Evolutionary conservation across 169 alveolate species (phyloP).

Genomic region (Babesia ovis): DNA sequence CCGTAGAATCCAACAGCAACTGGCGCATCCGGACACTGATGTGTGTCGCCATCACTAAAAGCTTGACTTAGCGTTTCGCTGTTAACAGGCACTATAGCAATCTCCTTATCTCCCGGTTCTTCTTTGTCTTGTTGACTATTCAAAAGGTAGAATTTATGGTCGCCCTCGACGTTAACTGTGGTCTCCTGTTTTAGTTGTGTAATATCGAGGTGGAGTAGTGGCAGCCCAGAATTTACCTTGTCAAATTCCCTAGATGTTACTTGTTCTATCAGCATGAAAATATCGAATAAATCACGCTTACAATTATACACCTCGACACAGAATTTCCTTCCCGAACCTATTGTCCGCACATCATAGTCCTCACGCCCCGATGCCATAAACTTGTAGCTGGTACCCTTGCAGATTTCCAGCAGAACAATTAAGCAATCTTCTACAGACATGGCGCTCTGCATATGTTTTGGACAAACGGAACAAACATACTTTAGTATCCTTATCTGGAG

Average conservation of each 20-base stretch:
- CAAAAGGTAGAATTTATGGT: background rate
- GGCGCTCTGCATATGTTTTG: background rate
- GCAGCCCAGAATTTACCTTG: background rate
- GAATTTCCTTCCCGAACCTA: conserved; percentile 82
- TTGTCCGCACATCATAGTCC: conserved; percentile 82
- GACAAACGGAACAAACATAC: background rate
- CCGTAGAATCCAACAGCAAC: conserved; percentile 25
- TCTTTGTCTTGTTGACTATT: background rate
- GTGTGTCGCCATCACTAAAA: background rate
- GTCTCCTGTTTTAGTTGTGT: background rate
- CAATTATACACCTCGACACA: conserved; percentile 76
- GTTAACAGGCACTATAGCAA: background rate
- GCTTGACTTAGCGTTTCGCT: background rate
- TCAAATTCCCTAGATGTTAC: background rate
- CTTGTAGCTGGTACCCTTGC: conserved; percentile 24
- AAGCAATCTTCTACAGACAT: conserved; percentile 52
- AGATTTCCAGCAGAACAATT: conserved; percentile 18
- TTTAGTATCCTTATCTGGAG: conserved; percentile 14
- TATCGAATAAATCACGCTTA: conserved; percentile 33
- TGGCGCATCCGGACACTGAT: background rate
- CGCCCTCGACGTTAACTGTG: background rate
- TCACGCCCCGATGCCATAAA: conserved; percentile 75
- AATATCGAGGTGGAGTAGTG: background rate
- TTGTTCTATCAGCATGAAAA: background rate
- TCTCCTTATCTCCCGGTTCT: background rate